Evolutionary conservation across 306 rosid genomes (phyloP).

Genomic region (Pyrus communis): DNA sequence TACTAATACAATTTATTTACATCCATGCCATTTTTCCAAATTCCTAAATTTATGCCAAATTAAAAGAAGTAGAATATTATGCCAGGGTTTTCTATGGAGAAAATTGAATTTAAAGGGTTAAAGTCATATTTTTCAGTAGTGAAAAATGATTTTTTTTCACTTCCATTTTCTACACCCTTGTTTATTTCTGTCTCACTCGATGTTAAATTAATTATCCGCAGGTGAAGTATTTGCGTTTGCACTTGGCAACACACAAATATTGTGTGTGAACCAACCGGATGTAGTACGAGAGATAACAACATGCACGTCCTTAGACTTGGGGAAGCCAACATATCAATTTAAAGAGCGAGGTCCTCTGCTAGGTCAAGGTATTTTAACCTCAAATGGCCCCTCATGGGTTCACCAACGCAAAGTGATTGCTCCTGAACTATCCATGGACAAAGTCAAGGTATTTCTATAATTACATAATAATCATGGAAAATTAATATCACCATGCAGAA

Average conservation of each 20-base stretch:
- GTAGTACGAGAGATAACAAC: constrained; percentile 24
- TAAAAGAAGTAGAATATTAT: too few relatives aligned
- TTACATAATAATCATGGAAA: neutral
- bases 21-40: too few relatives aligned
- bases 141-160: too few relatives aligned
- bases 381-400: constrained; percentile 36
- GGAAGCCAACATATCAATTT: constrained; percentile 25
- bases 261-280: constrained; percentile 26
- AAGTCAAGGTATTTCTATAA: constrained; percentile 33
- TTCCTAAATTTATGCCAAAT: too few relatives aligned
- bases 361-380: constrained; percentile 36
- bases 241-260: constrained; percentile 33
- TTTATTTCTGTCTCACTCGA: too few relatives aligned
- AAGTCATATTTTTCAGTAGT: too few relatives aligned
- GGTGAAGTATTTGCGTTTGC: constrained; percentile 28
- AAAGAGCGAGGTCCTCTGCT: constrained; percentile 31
- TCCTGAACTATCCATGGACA: constrained; percentile 43
- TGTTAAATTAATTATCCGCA: too few relatives aligned
- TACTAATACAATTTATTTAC: too few relatives aligned
- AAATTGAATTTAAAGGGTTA: too few relatives aligned
- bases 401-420: constrained; percentile 41
- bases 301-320: constrained; percentile 38
- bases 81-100: too few relatives aligned
- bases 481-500: neutral
- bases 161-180: too few relatives aligned